phyloP scores from a whole-genome alignment of 2,329 filamentous ascomycete species.

The Eurotiales sp. region DNA sequence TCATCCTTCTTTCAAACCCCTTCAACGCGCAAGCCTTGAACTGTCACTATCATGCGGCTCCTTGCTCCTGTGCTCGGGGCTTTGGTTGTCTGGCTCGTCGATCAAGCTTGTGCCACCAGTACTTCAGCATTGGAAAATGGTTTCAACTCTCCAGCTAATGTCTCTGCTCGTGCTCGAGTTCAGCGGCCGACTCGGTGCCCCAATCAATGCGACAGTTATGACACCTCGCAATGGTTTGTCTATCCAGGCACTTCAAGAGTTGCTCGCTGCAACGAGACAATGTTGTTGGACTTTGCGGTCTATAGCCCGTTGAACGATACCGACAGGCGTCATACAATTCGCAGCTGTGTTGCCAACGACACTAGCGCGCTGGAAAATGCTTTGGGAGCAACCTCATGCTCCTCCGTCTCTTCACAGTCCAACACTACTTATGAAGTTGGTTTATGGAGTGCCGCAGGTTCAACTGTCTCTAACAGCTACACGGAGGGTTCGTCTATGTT shows the following conservation, averaged over 20 bases:
- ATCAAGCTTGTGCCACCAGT: conserved; percentile 1
- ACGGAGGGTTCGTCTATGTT: not conserved
- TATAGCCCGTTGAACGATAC: not conserved
- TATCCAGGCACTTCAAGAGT: conserved; percentile 1
- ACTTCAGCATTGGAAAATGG: not conserved
- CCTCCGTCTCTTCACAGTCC: not conserved
- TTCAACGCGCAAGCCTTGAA: not conserved
- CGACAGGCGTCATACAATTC: not conserved
- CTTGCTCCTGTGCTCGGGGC: not conserved
- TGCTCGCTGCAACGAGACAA: not conserved
- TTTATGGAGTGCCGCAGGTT: not conserved
- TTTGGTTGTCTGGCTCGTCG: not conserved
- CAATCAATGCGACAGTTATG: conserved; percentile 2
- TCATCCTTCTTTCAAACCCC: not conserved
- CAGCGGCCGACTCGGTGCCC: not conserved
- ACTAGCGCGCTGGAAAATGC: not conserved
- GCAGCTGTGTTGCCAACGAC: not conserved
- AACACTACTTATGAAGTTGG: not conserved
- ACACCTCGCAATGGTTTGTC: conserved; percentile 3
- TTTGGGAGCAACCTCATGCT: not conserved
- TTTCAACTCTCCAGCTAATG: conserved; percentile 3
- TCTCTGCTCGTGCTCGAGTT: conserved; percentile 4
- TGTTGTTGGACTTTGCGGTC: conserved; percentile 1
- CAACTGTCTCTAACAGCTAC: not conserved
- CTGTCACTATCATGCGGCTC: not conserved